Percentiles rank a stretch among this genome's conserved stretches.
phyloP scores from a whole-genome alignment of 129 eudicot species.

The Helichrysum umbraculigerum region DNA sequence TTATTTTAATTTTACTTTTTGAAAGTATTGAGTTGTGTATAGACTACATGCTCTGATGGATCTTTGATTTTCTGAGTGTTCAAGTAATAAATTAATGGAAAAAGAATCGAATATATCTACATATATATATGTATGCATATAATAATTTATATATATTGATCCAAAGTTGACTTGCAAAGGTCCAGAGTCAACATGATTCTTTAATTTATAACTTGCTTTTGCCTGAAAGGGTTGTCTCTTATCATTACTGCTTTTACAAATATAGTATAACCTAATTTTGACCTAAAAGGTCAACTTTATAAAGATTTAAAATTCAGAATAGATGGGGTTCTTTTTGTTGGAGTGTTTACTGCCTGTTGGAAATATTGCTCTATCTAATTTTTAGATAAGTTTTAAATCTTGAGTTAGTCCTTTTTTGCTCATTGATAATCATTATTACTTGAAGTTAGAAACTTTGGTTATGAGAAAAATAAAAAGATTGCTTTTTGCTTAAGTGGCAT shows the following conservation, averaged over 20 bases:
- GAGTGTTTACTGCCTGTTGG: neutral
- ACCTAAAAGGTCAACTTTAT: constrained; percentile 19
- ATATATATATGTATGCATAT: too few relatives aligned
- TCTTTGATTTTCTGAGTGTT: too few relatives aligned
- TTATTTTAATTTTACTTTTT: too few relatives aligned
- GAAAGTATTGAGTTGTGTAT: neutral
- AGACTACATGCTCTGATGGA: too few relatives aligned
- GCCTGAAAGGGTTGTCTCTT: constrained; percentile 1
- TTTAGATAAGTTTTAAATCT: neutral
- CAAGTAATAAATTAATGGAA: neutral
- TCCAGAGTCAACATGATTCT: constrained; percentile 1
- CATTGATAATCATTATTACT: neutral
- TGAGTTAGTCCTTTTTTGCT: neutral
- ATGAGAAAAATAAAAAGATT: neutral
- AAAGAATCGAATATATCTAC: neutral
- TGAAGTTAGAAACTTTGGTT: neutral
- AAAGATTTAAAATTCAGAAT: neutral
- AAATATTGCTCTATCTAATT: too few relatives aligned
- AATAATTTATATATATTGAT: constrained; percentile 2
- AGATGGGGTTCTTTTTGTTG: neutral
- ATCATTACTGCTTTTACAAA: neutral
- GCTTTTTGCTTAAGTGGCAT: neutral
- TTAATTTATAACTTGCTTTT: neutral
- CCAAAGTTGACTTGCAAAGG: constrained; percentile 9
- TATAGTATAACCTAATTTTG: constrained; percentile 21